These are phyloP conservation scores for Pelargonium citronellum DNA, from an alignment of 441 rosid species.

Conservation along the genomic window DNA sequence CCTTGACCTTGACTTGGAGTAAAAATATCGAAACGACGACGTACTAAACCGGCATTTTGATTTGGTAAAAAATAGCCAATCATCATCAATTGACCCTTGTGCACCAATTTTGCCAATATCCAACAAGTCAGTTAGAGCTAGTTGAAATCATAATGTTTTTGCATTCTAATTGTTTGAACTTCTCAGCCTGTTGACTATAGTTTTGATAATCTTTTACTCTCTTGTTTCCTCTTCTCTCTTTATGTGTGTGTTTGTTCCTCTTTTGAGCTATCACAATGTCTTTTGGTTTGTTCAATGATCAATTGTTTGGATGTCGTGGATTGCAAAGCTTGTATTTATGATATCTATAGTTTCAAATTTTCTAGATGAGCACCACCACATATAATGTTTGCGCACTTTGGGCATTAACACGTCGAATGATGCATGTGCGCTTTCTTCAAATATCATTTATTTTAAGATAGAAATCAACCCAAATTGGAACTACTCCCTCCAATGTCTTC, in stretches of 20 bases:
- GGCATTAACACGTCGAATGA: background rate
- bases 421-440: background rate
- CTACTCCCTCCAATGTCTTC: too few relatives aligned
- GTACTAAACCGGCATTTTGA: too few relatives aligned
- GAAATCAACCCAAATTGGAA: constrained; percentile 1
- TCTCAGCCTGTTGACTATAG: background rate
- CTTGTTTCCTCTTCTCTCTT: background rate
- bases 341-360: background rate
- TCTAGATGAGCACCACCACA: background rate
- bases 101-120: background rate
- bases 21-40: too few relatives aligned
- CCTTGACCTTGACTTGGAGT: too few relatives aligned
- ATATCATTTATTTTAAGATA: background rate
- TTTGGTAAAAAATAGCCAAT: too few relatives aligned
- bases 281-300: background rate
- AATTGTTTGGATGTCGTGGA: background rate
- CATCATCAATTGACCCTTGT: constrained; percentile 12
- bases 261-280: constrained; percentile 1
- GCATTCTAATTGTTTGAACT: constrained; percentile 7
- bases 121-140: background rate
- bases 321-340: background rate
- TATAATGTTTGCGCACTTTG: background rate
- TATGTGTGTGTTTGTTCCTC: background rate
- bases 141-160: background rate
- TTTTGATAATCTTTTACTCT: background rate